phyloP scores from a whole-genome alignment of 805 yeast species.

The Metschnikowia lunata region DNA sequence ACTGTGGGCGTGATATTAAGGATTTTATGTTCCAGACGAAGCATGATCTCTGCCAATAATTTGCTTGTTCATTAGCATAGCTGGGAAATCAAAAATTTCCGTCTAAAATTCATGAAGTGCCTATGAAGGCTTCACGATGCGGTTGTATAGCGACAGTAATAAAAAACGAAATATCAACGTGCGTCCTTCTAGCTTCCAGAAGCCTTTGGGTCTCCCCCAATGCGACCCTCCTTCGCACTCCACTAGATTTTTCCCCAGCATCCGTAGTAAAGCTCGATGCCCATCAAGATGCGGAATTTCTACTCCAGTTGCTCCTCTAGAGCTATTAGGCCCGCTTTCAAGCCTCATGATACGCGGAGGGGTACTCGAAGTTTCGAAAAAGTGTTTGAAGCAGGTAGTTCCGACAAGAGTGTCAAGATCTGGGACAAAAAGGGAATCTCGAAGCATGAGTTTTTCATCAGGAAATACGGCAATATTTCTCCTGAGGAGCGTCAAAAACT shows the following conservation, averaged over 20 bases:
- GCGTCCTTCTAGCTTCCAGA: too few species aligned
- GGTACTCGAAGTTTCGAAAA: conserved; percentile 31
- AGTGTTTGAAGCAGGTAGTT: conserved; percentile 35
- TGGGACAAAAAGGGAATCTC: conserved; percentile 63
- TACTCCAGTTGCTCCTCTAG: conserved; percentile 8
- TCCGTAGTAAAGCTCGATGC: background rate
- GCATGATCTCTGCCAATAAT: too few species aligned
- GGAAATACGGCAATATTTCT: conserved; percentile 64
- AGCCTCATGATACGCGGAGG: conserved; percentile 6
- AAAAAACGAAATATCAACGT: too few species aligned
- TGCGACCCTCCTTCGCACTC: background rate
- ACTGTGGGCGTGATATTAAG: too few species aligned
- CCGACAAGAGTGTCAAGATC: conserved; percentile 42
- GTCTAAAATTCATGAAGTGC: too few species aligned
- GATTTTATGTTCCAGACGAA: too few species aligned
- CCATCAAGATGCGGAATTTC: conserved; percentile 9
- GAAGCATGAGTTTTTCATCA: conserved; percentile 58
- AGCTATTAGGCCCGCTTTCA: conserved; percentile 11
- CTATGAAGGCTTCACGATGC: too few species aligned
- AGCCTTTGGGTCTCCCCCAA: too few species aligned
- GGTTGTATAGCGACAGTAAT: too few species aligned
- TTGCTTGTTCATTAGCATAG: too few species aligned
- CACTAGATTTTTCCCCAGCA: background rate
- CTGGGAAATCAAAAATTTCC: too few species aligned
- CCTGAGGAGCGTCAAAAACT: conserved; percentile 35